Conservation (phyloP, 345 rosid species). For the Brassica cretica region DNA sequence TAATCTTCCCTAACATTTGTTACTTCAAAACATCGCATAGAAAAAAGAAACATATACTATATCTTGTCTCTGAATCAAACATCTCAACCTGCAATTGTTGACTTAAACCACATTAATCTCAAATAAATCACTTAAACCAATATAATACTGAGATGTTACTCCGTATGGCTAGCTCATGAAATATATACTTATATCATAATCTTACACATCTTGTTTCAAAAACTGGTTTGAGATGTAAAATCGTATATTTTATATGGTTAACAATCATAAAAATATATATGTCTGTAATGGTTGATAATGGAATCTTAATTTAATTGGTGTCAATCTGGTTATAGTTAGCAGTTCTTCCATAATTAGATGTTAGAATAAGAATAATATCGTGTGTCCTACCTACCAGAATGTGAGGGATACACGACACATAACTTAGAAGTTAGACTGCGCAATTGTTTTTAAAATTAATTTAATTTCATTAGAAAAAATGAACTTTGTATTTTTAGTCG, state of each 20-base stretch:
- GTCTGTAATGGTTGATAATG: background rate
- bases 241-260: background rate
- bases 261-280: background rate
- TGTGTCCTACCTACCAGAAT: constrained; percentile 16
- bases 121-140: constrained; percentile 17
- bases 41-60: background rate
- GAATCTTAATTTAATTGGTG: constrained; percentile 10
- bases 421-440: constrained; percentile 19
- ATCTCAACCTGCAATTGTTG: constrained; percentile 29
- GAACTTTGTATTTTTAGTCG: background rate
- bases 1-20: constrained; percentile 26
- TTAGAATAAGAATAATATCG: constrained; percentile 6
- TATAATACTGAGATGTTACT: background rate
- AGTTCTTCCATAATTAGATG: constrained; percentile 13
- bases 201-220: background rate
- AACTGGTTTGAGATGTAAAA: background rate
- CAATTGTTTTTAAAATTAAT: background rate
- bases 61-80: constrained; percentile 12
- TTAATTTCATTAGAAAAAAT: background rate
- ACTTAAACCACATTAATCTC: constrained; percentile 23
- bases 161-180: background rate
- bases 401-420: background rate
- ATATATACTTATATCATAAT: background rate
- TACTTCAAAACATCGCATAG: constrained; percentile 11
- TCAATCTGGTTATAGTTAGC: constrained; percentile 22